These are phyloP conservation scores for Digitaria exilis DNA, from an alignment of 202 grass and related monocot species.

Conservation along the genomic window DNA sequence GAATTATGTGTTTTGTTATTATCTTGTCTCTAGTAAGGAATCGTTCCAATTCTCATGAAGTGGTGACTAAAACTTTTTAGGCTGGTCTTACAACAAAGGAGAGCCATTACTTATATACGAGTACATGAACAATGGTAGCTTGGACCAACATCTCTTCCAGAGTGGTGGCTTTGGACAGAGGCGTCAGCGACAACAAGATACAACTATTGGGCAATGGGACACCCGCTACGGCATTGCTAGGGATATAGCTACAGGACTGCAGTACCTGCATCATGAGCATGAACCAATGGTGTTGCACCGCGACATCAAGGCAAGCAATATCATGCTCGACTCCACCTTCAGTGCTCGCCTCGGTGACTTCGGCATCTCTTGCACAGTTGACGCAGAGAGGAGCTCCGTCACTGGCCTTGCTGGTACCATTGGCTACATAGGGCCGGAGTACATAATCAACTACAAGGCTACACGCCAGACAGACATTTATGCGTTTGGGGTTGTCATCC, in stretches of 20 bases:
- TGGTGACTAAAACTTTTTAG: not conserved
- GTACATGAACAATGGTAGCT: not conserved
- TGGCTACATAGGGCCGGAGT: not conserved
- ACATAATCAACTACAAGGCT: not conserved
- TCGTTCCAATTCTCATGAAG: too few relatives aligned
- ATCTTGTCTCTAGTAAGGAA: too few relatives aligned
- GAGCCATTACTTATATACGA: not conserved
- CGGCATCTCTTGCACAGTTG: not conserved
- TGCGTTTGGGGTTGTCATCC: not conserved
- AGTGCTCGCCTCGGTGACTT: not conserved
- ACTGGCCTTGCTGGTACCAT: not conserved
- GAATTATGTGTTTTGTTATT: too few relatives aligned
- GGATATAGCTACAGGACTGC: not conserved
- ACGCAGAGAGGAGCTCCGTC: not conserved
- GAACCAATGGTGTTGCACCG: not conserved
- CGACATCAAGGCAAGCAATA: conserved; percentile 20
- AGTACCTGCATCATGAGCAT: not conserved
- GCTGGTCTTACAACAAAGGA: not conserved
- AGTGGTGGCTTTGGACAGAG: too few relatives aligned
- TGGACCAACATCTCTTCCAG: not conserved
- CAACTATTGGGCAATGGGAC: not conserved
- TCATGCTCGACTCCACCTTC: not conserved
- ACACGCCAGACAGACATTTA: not conserved
- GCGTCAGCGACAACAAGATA: not conserved
- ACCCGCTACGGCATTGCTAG: too few relatives aligned